Percentiles rank a stretch among this genome's conserved stretches.
These are phyloP conservation scores for Septoria linicola DNA, from an alignment of 2,329 filamentous ascomycete genomes.

Conservation along the genomic window DNA sequence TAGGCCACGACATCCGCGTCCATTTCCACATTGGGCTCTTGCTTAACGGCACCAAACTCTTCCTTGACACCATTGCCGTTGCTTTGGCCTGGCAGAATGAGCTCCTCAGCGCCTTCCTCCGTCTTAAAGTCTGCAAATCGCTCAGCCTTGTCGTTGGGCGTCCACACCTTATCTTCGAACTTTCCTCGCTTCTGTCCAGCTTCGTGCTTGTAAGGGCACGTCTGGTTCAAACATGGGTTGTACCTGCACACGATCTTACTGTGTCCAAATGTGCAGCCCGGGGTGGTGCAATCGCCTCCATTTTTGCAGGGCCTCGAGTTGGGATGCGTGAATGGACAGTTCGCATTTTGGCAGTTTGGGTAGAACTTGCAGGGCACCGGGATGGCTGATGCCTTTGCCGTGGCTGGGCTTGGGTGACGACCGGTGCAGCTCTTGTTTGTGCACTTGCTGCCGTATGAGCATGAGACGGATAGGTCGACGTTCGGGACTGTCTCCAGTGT, in stretches of 20 bases:
- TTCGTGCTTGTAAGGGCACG: conserved; percentile 83
- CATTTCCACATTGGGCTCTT: background rate
- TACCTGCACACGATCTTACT: conserved; percentile 81
- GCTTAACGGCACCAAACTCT: conserved; percentile 2
- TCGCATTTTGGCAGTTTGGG: conserved; percentile 86
- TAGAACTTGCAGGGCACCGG: conserved; percentile 88
- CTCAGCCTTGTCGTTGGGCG: conserved; percentile 47
- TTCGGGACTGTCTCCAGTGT: conserved; percentile 66
- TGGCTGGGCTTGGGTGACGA: conserved; percentile 87
- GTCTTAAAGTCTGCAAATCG: conserved; percentile 31
- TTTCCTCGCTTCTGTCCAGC: conserved; percentile 81
- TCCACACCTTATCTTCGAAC: conserved; percentile 91
- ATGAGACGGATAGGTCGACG: conserved; percentile 77
- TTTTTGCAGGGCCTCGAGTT: conserved; percentile 85
- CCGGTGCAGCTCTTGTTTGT: conserved; percentile 93
- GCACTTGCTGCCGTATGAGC: conserved; percentile 84
- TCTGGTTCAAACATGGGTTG: conserved; percentile 86
- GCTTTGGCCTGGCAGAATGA: conserved; percentile 36
- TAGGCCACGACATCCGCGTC: no score
- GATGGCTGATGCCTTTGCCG: conserved; percentile 76
- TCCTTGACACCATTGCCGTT: conserved; percentile 15
- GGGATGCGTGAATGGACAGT: conserved; percentile 87
- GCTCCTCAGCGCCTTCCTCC: conserved; percentile 33
- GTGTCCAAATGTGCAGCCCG: conserved; percentile 88
- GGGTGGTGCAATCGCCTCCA: conserved; percentile 78